Conservation (phyloP, 108 stramenopile genomes). For the Skeletonema marinoi region DNA sequence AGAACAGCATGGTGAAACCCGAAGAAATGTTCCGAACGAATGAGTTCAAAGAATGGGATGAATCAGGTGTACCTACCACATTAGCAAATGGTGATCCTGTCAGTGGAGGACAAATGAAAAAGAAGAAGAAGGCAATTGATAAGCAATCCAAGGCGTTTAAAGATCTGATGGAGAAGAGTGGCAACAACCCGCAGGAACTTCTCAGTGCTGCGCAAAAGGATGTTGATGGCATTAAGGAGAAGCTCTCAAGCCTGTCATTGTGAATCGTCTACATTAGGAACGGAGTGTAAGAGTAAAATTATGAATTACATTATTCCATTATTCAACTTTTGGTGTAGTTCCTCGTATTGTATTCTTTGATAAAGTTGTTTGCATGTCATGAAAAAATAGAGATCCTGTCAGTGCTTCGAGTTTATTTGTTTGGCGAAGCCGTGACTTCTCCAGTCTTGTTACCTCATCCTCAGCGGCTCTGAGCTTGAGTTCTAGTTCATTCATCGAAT, state of each 20-base stretch:
- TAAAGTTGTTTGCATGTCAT: background rate
- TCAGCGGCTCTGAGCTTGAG: background rate
- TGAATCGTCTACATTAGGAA: background rate
- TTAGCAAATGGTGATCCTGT: constrained; percentile 50
- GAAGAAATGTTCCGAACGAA: constrained; percentile 54
- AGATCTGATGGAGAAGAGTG: constrained; percentile 51
- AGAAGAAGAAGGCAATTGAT: constrained; percentile 52
- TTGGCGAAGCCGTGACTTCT: background rate
- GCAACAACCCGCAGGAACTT: constrained; percentile 47
- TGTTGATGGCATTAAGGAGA: constrained; percentile 42
- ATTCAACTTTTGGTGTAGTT: background rate
- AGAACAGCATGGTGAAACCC: constrained; percentile 49
- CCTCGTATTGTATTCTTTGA: background rate
- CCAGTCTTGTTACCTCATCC: background rate
- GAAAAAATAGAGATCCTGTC: background rate
- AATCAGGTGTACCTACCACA: constrained; percentile 43
- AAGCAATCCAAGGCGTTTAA: constrained; percentile 47
- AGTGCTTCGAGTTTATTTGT: background rate
- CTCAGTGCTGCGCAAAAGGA: constrained; percentile 40
- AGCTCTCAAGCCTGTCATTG: constrained; percentile 40
- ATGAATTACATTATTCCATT: background rate
- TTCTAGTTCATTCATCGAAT: background rate
- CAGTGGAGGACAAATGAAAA: constrained; percentile 51
- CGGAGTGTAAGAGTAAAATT: background rate
- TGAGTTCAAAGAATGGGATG: constrained; percentile 64